Percentiles rank a stretch among this genome's conserved stretches.
These are phyloP conservation scores for Acer yangbiense DNA, from an alignment of 345 rosid genomes.

Conservation along the genomic window DNA sequence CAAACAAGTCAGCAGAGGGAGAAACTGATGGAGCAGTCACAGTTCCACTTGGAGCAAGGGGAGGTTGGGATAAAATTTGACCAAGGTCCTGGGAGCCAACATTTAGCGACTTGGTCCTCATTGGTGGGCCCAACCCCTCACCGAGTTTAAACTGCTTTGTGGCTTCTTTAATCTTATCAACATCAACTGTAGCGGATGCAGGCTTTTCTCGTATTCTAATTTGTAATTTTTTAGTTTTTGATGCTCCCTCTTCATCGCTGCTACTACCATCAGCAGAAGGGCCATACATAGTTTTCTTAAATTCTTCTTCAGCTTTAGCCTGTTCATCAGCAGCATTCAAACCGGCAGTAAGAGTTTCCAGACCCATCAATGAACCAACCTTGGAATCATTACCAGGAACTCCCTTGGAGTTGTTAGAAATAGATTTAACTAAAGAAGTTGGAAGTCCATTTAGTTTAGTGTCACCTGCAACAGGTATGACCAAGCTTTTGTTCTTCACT, in stretches of 20 bases:
- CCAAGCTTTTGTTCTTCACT: conserved; percentile 84
- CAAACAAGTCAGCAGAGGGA: conserved; percentile 69
- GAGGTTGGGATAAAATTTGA: conserved; percentile 52
- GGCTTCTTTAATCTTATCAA: conserved; percentile 94
- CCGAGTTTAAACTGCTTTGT: conserved; percentile 82
- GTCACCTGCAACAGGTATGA: conserved; percentile 50
- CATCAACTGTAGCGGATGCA: conserved; percentile 76
- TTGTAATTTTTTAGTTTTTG: conserved; percentile 70
- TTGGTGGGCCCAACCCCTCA: conserved; percentile 76
- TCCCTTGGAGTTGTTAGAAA: conserved; percentile 47
- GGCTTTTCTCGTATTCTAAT: conserved; percentile 95
- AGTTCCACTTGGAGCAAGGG: conserved; percentile 37
- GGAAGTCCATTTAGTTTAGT: conserved; percentile 46
- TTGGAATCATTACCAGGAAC: conserved; percentile 50
- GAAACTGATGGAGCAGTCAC: conserved; percentile 48
- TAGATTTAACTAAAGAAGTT: conserved; percentile 46
- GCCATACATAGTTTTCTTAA: conserved; percentile 92
- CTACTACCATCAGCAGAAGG: conserved; percentile 83
- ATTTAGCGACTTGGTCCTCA: conserved; percentile 66
- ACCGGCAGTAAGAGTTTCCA: conserved; percentile 60
- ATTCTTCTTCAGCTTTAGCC: conserved; percentile 96
- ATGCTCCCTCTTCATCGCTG: conserved; percentile 86
- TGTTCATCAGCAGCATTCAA: conserved; percentile 74
- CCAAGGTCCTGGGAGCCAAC: conserved; percentile 67
- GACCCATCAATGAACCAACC: conserved; percentile 69